A percentile compares a stretch with the other conserved stretches of the same genome.
These are phyloP conservation scores for Ustulina deusta DNA, from an alignment of 2,329 filamentous ascomycete genomes.

Conservation along the genomic window DNA sequence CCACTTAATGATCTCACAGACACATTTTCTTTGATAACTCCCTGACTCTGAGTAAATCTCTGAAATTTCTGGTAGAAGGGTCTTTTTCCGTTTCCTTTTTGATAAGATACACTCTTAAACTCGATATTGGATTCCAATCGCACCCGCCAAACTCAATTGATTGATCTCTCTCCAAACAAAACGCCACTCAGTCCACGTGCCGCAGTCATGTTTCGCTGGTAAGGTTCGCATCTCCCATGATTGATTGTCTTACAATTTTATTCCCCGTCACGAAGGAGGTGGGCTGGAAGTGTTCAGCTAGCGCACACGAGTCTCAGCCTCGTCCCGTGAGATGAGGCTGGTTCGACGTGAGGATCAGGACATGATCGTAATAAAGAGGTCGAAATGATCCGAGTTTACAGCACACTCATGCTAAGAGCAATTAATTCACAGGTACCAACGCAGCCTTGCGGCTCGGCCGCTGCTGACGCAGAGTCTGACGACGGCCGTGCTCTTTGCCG, in stretches of 20 bases:
- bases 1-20: conserved; percentile 36
- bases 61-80: conserved; percentile 9
- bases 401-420: conserved; percentile 8
- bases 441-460: conserved; percentile 81
- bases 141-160: conserved; percentile 26
- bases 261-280: background rate
- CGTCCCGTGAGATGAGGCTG: background rate
- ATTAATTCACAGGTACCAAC: conserved; percentile 80
- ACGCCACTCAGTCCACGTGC: conserved; percentile 23
- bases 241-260: background rate
- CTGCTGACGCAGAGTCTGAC: conserved; percentile 92
- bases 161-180: conserved; percentile 24
- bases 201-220: conserved; percentile 51
- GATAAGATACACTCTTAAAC: conserved; percentile 31
- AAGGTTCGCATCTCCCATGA: conserved; percentile 33
- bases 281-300: conserved; percentile 7
- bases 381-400: background rate
- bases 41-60: conserved; percentile 21
- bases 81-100: background rate
- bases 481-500: conserved; percentile 90
- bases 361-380: background rate
- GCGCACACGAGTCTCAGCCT: conserved; percentile 10
- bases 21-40: conserved; percentile 14
- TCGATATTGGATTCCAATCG: conserved; percentile 1
- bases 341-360: background rate